Base-by-base conservation (phyloP, 169 alveolate species). In the Plasmodium reichenowi region DNA sequence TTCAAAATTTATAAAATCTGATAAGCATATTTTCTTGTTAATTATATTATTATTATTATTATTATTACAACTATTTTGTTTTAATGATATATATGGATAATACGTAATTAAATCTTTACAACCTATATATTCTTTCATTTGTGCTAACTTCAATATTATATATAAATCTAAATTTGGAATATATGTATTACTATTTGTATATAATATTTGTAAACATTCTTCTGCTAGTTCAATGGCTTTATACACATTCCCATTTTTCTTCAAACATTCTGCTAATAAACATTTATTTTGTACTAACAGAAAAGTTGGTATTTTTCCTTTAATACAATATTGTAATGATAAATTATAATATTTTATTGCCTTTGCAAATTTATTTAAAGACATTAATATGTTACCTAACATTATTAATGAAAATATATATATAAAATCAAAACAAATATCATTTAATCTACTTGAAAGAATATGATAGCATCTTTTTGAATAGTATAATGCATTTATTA, bases 211-310 rank as follows among this genome's bases (percentile, higher is more conserved):
- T 58, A 83, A 62, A 50, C 91, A 83, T 9, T 83, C 91, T 70
- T 83, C 91, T 52, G 91, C 60, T 48, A 83, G 32, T 71, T 83
- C 91, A 22, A 67, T 58, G 17, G 91, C 86, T 70, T 83, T 67
- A 32, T 83, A 83, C 56, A 68, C 58, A 71, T 83, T 83, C 20
- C 91, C 91, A 63, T 68, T 83, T 56, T 83, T 83, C 71, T 83
- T 83, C 45, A 83, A 68, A n/a, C 86, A 67, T 26, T 63, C 91
- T 12, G 85, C 91, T 83, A 83, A 50, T 3, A 70, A 73, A 29
- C 91, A 83, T 45, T 83, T 83, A 59, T 58, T 83, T 43, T 68
- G 91, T 26, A 83, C 15, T 13, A 72, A 68, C 15, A 83, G 47
- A 83, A 83, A 83, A 17, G n/a, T 32, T 43, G 91, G 86, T 29